These are phyloP conservation scores for Dactylellina parvicollis DNA, from an alignment of 2,329 filamentous ascomycete genomes.

Conservation along the genomic window DNA sequence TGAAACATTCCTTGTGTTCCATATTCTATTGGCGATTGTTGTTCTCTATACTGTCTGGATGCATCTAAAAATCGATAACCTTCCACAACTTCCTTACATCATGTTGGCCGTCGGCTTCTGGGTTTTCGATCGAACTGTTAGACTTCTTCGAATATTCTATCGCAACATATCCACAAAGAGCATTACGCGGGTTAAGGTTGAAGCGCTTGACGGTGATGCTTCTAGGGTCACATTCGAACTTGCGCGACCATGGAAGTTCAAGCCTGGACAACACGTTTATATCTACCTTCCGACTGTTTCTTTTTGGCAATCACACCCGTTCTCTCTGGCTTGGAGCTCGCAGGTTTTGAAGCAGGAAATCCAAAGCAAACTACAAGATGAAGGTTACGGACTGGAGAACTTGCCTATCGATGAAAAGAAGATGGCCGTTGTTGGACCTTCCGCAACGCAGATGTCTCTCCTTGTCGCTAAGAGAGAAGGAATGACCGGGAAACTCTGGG, in stretches of 20 bases:
- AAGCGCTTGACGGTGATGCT: constrained; percentile 81
- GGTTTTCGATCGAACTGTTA: constrained; percentile 74
- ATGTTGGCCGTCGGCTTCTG: constrained; percentile 79
- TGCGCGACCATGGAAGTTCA: constrained; percentile 74
- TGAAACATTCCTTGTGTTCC: constrained; percentile 90
- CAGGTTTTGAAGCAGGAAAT: constrained; percentile 33
- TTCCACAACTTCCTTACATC: constrained; percentile 79
- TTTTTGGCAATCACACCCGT: constrained; percentile 27
- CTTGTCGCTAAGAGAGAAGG: constrained; percentile 77
- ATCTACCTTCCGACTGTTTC: constrained; percentile 76
- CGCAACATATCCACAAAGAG: constrained; percentile 65
- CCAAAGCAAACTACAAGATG: constrained; percentile 30
- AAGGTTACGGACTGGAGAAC: constrained; percentile 67
- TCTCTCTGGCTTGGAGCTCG: constrained; percentile 38
- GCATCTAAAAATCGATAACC: constrained; percentile 75
- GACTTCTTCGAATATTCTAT: constrained; percentile 72
- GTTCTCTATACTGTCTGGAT: constrained; percentile 78
- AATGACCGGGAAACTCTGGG: constrained; percentile 83
- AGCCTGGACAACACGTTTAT: constrained; percentile 80
- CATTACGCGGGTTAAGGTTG: constrained; percentile 74
- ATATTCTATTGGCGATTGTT: constrained; percentile 78
- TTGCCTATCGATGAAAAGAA: constrained; percentile 61
- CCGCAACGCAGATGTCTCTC: constrained; percentile 74
- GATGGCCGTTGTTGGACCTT: constrained; percentile 36
- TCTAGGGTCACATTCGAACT: constrained; percentile 70